phyloP scores from a whole-genome alignment of 2,329 filamentous ascomycete genomes.

The Trichoderma sp. region DNA sequence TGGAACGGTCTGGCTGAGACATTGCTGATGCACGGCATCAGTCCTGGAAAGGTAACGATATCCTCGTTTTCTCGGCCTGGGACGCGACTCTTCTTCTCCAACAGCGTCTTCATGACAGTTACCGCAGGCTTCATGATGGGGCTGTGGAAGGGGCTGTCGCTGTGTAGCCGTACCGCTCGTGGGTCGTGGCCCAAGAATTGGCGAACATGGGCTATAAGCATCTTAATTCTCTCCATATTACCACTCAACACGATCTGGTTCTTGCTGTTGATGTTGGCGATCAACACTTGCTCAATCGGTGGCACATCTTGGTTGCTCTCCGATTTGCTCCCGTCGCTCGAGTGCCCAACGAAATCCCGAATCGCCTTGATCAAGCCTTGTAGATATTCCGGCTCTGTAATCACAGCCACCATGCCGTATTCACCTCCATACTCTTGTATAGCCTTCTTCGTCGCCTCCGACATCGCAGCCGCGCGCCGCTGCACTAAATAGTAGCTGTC shows the following conservation, averaged over 20 bases:
- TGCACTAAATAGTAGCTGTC: constrained; percentile 78
- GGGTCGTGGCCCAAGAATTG: constrained; percentile 93
- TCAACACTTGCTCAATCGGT: constrained; percentile 80
- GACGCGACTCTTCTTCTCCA: constrained; percentile 58
- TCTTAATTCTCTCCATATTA: constrained; percentile 77
- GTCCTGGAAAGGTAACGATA: constrained; percentile 71
- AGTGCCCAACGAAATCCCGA: constrained; percentile 73
- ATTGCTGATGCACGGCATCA: constrained; percentile 80
- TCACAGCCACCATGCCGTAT: constrained; percentile 91
- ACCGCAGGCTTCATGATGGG: constrained; percentile 87
- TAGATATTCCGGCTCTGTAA: constrained; percentile 81
- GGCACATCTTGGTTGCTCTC: constrained; percentile 67
- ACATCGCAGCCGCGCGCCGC: constrained; percentile 79
- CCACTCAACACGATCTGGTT: constrained; percentile 95
- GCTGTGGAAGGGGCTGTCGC: constrained; percentile 87
- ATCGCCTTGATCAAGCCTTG: constrained; percentile 68
- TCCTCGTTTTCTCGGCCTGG: constrained; percentile 56
- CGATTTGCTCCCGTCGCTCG: constrained; percentile 61
- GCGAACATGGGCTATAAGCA: constrained; percentile 77
- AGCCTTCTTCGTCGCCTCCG: constrained; percentile 67
- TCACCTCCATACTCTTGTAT: constrained; percentile 68
- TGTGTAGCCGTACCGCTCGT: constrained; percentile 79
- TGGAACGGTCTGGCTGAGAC: constrained; percentile 76
- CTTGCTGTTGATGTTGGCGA: constrained; percentile 93
- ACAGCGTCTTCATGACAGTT: constrained; percentile 65